phyloP scores from a whole-genome alignment of 2,329 filamentous ascomycete genomes.

The Paracamarosporium sp. region DNA sequence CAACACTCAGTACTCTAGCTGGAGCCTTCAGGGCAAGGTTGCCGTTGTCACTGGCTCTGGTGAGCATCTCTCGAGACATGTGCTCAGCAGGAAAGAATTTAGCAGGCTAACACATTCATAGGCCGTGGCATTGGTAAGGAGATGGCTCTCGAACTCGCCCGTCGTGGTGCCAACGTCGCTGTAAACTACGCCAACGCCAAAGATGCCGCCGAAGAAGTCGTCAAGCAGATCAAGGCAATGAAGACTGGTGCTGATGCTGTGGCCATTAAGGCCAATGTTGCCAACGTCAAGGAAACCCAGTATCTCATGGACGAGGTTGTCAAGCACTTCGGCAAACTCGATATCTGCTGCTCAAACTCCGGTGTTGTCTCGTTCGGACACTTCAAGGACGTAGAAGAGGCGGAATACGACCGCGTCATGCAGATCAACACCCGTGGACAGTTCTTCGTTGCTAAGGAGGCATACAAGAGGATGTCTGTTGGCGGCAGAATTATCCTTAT shows the following conservation, averaged over 20 bases:
- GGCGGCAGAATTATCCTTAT: constrained; percentile 62
- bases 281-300: constrained; percentile 68
- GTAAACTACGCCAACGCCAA: constrained; percentile 73
- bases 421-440: constrained; percentile 68
- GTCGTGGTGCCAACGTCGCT: constrained; percentile 69
- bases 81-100: background rate
- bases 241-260: constrained; percentile 67
- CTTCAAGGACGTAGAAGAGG: constrained; percentile 61
- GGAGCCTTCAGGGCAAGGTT: constrained; percentile 61
- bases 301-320: constrained; percentile 69
- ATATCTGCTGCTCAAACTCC: constrained; percentile 75
- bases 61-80: constrained; percentile 28
- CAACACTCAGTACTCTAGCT: constrained; percentile 50
- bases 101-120: constrained; percentile 35
- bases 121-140: constrained; percentile 71
- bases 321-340: constrained; percentile 68
- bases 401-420: constrained; percentile 66
- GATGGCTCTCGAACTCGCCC: constrained; percentile 70
- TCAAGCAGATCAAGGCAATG: constrained; percentile 68
- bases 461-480: constrained; percentile 60
- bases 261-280: constrained; percentile 72
- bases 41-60: constrained; percentile 61
- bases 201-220: constrained; percentile 69
- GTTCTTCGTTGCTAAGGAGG: constrained; percentile 67
- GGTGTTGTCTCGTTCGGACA: constrained; percentile 63